These are phyloP conservation scores for Penicillium hesseltinei DNA, from an alignment of 2,329 filamentous ascomycete genomes.

Conservation along the genomic window DNA sequence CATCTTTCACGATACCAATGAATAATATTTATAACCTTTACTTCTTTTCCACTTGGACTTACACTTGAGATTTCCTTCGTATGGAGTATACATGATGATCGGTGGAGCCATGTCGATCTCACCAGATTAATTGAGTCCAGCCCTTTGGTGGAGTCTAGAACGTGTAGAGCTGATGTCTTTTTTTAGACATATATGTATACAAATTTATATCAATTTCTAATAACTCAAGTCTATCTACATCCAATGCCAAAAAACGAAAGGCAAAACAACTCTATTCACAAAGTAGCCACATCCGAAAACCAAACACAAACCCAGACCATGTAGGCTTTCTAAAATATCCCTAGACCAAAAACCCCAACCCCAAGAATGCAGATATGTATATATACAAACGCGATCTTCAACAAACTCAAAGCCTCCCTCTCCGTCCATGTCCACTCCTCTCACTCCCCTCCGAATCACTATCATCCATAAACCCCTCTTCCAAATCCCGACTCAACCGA, in stretches of 20 bases:
- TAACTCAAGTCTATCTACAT: neutral
- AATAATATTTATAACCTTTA: conserved; percentile 15
- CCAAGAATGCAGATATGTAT: neutral
- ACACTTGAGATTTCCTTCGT: neutral
- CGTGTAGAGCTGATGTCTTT: neutral
- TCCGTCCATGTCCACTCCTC: conserved; percentile 29
- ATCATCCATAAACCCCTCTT: conserved; percentile 72
- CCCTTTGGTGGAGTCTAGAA: neutral
- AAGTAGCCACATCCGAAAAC: neutral
- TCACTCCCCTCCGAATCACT: conserved; percentile 58
- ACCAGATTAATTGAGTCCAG: neutral
- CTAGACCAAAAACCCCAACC: neutral
- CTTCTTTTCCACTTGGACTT: neutral
- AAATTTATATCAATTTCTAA: neutral
- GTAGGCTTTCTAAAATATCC: neutral
- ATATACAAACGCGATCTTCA: neutral
- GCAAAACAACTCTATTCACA: neutral
- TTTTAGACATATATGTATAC: no score
- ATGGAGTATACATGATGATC: neutral
- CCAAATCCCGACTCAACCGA: conserved; percentile 74
- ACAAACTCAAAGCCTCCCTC: conserved; percentile 14
- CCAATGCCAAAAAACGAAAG: neutral
- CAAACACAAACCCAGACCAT: neutral
- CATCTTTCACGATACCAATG: conserved; percentile 27
- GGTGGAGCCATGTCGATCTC: conserved; percentile 3